Evolutionary conservation across 75 land plant species (phyloP), one percentile per base, ranked within the genome.

Genomic region (Ceratopteris richardii): DNA sequence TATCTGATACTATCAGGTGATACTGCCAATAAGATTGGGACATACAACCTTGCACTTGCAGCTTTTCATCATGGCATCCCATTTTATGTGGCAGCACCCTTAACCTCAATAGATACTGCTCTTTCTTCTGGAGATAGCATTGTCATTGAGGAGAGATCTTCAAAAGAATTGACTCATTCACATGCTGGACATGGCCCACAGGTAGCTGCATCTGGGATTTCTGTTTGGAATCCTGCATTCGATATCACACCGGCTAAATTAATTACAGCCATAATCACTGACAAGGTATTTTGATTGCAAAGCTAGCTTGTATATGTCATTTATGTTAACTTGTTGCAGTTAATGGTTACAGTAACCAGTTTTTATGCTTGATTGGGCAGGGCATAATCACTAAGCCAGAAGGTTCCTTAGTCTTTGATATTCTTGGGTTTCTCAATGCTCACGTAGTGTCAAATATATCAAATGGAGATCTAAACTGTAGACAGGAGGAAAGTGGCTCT

Each of bases 151-250:
- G 90, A 93, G 60, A 78, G 98, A 58, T 82, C 85, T 11, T 44
- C 84, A 13, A 72, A 73, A 57, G 98, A 93, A 57, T 40, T 93
- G 58, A 65, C 85, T 56, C 57, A 79, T 48, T 53, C 98, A 17
- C 90, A 77, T 55, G 96, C 96, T 52, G 98, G 98, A 44, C 37
- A 33, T 4, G 37, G 37, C 9, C 74, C 78, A 27, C 95, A 85
- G 56, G 78, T 93, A 31, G 90, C 98, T 51, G 90, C 96, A 20
- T 72, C 82, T 37, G 98, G 98, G 25, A 79, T 93, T 26, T 68
- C 71, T 60, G 98, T 88, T 9, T 93, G 98, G 98, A 93, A 93
- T 60, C 98, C 98, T 7, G 98, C 98, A 48, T 93, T 93, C 70
- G 98, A 93, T 75, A 90, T 93, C 22, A 93, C 98, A n/a, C 87